Evolutionary conservation across 2,329 filamentous ascomycete genomes (phyloP).

Genomic region (Rosellinia necatrix): DNA sequence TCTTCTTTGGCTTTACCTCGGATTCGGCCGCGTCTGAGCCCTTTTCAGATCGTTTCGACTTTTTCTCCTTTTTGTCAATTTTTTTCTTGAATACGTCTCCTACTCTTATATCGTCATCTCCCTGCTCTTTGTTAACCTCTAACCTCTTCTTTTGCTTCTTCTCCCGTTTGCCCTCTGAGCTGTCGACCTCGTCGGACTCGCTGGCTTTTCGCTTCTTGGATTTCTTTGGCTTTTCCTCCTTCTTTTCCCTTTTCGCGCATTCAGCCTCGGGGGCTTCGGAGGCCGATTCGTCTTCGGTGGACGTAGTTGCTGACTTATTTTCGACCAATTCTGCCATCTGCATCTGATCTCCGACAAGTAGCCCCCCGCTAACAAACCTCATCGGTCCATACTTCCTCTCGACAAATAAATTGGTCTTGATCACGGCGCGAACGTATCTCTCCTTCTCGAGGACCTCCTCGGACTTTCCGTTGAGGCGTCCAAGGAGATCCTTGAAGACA

Average conservation of each 20-base stretch:
- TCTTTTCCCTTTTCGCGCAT: slow-evolving; percentile 42
- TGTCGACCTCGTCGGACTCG: slow-evolving; percentile 39
- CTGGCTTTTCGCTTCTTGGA: slow-evolving; percentile 49
- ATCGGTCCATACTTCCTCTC: slow-evolving; percentile 78
- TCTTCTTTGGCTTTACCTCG: slow-evolving; percentile 35
- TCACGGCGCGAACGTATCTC: slow-evolving; percentile 67
- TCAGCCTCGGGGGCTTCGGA: slow-evolving; percentile 27
- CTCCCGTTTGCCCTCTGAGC: slow-evolving; percentile 43
- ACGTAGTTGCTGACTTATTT: slow-evolving; percentile 39
- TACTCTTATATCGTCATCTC: slow-evolving; percentile 30
- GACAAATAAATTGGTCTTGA: slow-evolving; percentile 74
- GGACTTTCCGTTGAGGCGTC: slow-evolving; percentile 85
- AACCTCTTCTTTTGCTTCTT: slow-evolving; percentile 47
- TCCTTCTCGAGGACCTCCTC: slow-evolving; percentile 75
- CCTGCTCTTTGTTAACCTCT: slow-evolving; percentile 24
- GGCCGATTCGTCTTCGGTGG: slow-evolving; percentile 48
- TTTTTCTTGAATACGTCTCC: too few species aligned
- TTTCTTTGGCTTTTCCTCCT: slow-evolving; percentile 48
- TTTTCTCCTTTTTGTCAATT: slow-evolving; percentile 34
- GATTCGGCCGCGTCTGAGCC: slow-evolving; percentile 29
- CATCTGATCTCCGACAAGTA: slow-evolving; percentile 64
- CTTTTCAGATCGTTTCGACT: slow-evolving; percentile 37
- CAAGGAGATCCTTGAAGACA: slow-evolving; percentile 83
- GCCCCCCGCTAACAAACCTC: slow-evolving; percentile 85
- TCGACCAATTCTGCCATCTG: slow-evolving; percentile 44